Conservation (phyloP, 1,284 basidiomycete species). For the Ustilago hordei region DNA sequence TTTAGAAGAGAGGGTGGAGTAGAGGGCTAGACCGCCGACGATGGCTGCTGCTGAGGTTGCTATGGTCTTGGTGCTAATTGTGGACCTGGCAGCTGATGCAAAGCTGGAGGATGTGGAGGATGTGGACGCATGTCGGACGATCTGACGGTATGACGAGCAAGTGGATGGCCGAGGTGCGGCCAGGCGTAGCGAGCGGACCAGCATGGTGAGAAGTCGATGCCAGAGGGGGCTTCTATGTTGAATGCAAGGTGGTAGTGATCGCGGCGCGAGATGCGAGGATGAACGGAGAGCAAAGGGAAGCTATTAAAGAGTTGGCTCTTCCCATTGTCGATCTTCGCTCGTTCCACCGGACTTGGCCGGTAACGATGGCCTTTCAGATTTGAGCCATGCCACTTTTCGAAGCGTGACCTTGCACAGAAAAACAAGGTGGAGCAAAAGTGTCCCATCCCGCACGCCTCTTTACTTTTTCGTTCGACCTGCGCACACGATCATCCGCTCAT, state of each 20-base stretch:
- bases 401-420: background rate
- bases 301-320: background rate
- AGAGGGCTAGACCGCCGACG: constrained; percentile 23
- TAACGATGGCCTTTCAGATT: background rate
- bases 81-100: constrained; percentile 11
- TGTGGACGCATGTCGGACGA: constrained; percentile 25
- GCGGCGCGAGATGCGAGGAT: background rate
- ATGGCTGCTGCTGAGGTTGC: constrained; percentile 24
- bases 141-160: constrained; percentile 5
- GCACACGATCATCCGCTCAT: background rate
- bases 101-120: constrained; percentile 15
- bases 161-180: constrained; percentile 19
- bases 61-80: constrained; percentile 11
- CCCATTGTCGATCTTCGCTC: background rate
- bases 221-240: background rate
- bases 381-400: background rate
- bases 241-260: background rate
- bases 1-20: constrained; percentile 11
- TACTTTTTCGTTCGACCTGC: background rate
- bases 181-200: constrained; percentile 32
- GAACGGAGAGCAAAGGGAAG: constrained; percentile 1
- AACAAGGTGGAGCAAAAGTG: constrained; percentile 1
- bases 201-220: constrained; percentile 12
- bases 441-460: background rate
- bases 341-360: constrained; percentile 6